Evolutionary conservation across 2,329 filamentous ascomycete genomes (phyloP), one percentile per base, ranked within the genome.

Genomic region (Sordariomycetes sp.): DNA sequence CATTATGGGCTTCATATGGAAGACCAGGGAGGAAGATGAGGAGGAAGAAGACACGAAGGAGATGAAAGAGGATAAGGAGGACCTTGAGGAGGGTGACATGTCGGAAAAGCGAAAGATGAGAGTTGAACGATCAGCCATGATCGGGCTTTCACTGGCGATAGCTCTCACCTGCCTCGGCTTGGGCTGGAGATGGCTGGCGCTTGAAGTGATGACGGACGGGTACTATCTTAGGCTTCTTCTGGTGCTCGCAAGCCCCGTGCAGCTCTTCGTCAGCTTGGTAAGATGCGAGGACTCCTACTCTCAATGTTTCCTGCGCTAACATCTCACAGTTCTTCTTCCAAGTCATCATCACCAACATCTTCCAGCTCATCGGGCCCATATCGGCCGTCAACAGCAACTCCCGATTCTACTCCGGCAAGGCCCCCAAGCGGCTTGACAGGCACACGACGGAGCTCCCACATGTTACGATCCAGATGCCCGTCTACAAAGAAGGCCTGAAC

Each of bases 1-100:
- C 46, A 69, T 85, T 58, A 78, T 85, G 68, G 70, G 75, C 61
- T 79, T 81, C 72, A 81, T 86, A 51, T 87, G 83, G 81, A 69
- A 69, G 43, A 65, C 61, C 11, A 76, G 73, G 4, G 71, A 73
- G 1, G 71, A 74, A 1, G 66, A 68, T 3, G 65, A 71, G 3
- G 72, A 77, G 16, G 50, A 51, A 3, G 73, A 73, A 51, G 74
- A 78, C 34, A 71, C 72, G 58, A 71, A 73, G 34, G 68, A 68
- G 11, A 63, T 66, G 7, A 64, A 67, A 24, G 67, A 73, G 25
- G 67, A 70, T 11, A 73, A 77, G 56, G 66, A 78, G 3, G 80
- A 81, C 43, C 63, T 74, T 14, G 74, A 78, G 58, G 72, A 76
- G 54, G 71, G 67, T 0, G 62, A 57, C 10, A 16, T 68, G 2